Evolutionary conservation across 2,329 filamentous ascomycete species (phyloP), one percentile per base, ranked within the genome.

Genomic region (Talaromyces sp.): DNA sequence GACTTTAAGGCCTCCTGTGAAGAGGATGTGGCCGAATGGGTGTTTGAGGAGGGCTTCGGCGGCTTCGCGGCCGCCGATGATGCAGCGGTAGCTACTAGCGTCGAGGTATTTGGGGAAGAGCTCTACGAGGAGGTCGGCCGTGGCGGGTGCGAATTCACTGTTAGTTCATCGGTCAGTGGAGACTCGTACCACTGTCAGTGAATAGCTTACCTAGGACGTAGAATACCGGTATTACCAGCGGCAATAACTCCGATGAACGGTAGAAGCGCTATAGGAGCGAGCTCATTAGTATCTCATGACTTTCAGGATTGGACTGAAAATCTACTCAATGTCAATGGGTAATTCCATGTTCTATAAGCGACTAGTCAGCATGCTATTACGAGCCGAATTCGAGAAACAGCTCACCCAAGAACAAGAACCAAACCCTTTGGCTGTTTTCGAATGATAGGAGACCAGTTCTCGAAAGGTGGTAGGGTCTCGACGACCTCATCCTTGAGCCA

Each of bases 21-120:
- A 63, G 22, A 63, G 52, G 7, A 63, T 63, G n/a, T 63, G 61
- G 19, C 61, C 61, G 39, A 39, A 63, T 19, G 39, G 43, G 33
- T 63, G 50, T 22, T 57, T 57, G 10, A 63, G 39, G 37, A 63
- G 39, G 5, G 15, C 41, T 27, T 63, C 37, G 6, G 61, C 61
- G 35, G 50, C 61, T 43, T 63, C 61, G 3, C 54, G 54, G 19
- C 61, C 61, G 17, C 61, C 61, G 19, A 52, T 57, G 11, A 63
- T 31, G 43, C 61, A 63, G 33, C 54, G 50, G 37, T 58, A 63
- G 41, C 61, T 45, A 31, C 39, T 63, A 13, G 35, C 13, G 27
- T 63, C 61, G 10, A 63, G 37, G 39, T 63, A 63, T 43, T 63
- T 63, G 17, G 61, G 52, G n/a, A 63, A 63, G 7, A 63, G 39